Conservation (phyloP, 352 stramenopile species). For the Pythium vanterpoolii region DNA sequence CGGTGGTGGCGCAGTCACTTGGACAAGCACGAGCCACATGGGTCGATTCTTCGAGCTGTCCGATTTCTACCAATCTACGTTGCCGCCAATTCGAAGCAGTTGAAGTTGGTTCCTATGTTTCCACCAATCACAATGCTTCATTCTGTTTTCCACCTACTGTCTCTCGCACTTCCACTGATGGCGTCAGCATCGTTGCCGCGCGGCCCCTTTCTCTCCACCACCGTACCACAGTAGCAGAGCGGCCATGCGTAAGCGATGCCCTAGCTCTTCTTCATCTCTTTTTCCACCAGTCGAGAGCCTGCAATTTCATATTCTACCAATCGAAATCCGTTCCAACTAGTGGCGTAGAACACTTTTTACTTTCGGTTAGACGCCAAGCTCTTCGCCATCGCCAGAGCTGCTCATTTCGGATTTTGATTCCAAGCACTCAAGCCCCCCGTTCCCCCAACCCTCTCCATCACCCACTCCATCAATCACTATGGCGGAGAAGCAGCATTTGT, state of each 20-base stretch:
- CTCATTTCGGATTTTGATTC: slow-evolving; percentile 27
- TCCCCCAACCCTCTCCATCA: neutral
- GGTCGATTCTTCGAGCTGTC: neutral
- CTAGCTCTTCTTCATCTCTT: neutral
- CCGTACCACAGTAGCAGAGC: neutral
- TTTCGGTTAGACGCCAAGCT: neutral
- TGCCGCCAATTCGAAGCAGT: neutral
- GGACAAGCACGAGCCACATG: slow-evolving; percentile 9
- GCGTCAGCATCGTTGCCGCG: neutral
- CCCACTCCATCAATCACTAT: slow-evolving; percentile 37
- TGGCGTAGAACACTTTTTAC: slow-evolving; percentile 19
- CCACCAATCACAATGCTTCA: neutral
- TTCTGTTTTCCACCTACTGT: neutral
- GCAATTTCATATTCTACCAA: slow-evolving; percentile 1
- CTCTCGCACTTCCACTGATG: neutral
- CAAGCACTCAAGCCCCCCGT: slow-evolving; percentile 38
- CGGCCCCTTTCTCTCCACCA: neutral
- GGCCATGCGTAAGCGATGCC: neutral
- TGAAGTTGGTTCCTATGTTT: neutral
- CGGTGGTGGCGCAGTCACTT: slow-evolving; percentile 11
- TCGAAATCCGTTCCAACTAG: slow-evolving; percentile 3
- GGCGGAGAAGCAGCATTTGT: slow-evolving; percentile 74
- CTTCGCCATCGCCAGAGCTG: neutral
- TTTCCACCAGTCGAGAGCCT: slow-evolving; percentile 6
- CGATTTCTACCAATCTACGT: neutral